Evolutionary conservation across 2,329 filamentous ascomycete species (phyloP).

Genomic region (Cordyceps cicadae): DNA sequence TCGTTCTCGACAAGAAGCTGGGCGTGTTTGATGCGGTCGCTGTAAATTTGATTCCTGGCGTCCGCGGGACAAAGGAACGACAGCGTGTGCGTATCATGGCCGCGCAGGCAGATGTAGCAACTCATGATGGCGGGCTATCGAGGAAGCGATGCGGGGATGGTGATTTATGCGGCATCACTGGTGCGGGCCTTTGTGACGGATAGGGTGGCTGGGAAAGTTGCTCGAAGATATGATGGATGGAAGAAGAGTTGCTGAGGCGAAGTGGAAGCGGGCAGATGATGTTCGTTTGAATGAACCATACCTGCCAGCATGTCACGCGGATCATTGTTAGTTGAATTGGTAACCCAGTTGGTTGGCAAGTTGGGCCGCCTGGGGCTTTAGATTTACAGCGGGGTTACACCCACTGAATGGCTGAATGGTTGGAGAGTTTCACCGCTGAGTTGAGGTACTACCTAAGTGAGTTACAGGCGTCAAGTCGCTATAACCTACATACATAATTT

Average conservation of each 20-base stretch:
- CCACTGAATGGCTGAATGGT: too few species aligned
- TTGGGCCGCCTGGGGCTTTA: background rate
- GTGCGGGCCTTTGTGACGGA: background rate
- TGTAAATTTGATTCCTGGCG: slow-evolving; percentile 61
- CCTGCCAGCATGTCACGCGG: slow-evolving; percentile 5
- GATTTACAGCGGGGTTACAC: background rate
- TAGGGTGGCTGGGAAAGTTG: background rate
- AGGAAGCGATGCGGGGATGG: background rate
- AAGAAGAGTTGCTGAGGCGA: background rate
- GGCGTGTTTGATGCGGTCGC: slow-evolving; percentile 52
- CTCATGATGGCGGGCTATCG: slow-evolving; percentile 41
- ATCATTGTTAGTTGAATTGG: background rate
- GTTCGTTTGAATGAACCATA: background rate
- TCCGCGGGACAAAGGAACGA: slow-evolving; percentile 64
- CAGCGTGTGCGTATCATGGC: slow-evolving; percentile 45
- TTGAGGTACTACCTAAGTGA: too few species aligned
- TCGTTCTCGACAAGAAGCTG: slow-evolving; percentile 57
- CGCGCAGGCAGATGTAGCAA: slow-evolving; percentile 59
- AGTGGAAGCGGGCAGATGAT: slow-evolving; percentile 5
- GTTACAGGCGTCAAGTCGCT: too few species aligned
- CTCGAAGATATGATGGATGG: background rate
- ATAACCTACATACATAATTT: too few species aligned
- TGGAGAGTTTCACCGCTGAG: too few species aligned
- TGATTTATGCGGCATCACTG: background rate
- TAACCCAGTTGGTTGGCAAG: background rate